Conservation (phyloP, 2,329 filamentous ascomycete genomes). For the Camptophora hylomeconis region DNA sequence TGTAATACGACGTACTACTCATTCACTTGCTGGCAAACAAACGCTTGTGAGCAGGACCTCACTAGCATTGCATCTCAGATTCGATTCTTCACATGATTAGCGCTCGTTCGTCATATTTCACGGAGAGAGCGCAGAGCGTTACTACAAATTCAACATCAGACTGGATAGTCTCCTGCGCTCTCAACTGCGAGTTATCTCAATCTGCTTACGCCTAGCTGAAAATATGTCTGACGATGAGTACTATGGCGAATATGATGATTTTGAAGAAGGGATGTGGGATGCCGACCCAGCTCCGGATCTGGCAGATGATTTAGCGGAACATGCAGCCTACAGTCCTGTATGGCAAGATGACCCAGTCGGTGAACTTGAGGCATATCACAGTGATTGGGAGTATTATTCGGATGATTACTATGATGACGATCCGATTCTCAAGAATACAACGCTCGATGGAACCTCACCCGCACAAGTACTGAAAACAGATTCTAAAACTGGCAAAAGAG, state of each 20-base stretch:
- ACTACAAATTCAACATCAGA: no score
- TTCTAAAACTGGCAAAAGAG: slow-evolving; percentile 8
- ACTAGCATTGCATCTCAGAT: no score
- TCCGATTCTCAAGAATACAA: slow-evolving; percentile 20
- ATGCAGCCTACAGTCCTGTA: slow-evolving; percentile 27
- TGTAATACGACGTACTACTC: no score
- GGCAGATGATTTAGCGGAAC: slow-evolving; percentile 28
- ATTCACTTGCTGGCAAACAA: no score
- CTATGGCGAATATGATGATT: slow-evolving; percentile 16
- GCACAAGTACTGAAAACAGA: slow-evolving; percentile 8
- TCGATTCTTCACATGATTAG: no score
- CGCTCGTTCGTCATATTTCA: no score
- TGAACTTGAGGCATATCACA: slow-evolving; percentile 28
- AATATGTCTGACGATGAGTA: slow-evolving; percentile 16
- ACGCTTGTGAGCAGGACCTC: no score
- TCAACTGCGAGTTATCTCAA: background rate
- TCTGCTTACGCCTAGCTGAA: background rate
- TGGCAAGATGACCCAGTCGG: slow-evolving; percentile 25
- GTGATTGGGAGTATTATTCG: slow-evolving; percentile 33
- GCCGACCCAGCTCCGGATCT: slow-evolving; percentile 16
- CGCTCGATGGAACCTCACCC: slow-evolving; percentile 8
- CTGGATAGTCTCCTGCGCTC: background rate
- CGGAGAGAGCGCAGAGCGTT: no score
- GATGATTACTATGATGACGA: slow-evolving; percentile 34
- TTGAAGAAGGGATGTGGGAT: slow-evolving; percentile 16